A percentile compares a stretch with the other conserved stretches of the same genome.
Evolutionary conservation across 768 basidiomycete genomes (phyloP).

Genomic region (Calocybe gangraenosa): DNA sequence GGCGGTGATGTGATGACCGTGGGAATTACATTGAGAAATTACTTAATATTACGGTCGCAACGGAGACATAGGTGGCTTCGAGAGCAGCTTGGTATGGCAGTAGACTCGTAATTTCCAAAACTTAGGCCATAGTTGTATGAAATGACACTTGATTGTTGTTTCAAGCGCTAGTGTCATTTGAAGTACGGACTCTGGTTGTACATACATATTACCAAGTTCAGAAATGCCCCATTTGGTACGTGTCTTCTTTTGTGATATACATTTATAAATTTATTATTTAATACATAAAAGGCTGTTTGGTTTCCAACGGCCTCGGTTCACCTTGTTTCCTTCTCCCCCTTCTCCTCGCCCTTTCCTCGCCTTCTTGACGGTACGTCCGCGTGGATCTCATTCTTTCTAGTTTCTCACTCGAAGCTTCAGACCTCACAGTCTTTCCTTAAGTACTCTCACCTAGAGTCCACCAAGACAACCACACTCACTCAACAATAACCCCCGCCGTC

Average conservation of each 20-base stretch:
- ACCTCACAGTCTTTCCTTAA: constrained; percentile 15
- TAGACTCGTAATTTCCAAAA: too few relatives aligned
- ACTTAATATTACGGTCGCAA: not conserved
- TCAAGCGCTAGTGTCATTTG: too few relatives aligned
- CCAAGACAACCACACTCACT: constrained; percentile 9
- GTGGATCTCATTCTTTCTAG: constrained; percentile 26
- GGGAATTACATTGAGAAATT: too few relatives aligned
- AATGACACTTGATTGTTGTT: too few relatives aligned
- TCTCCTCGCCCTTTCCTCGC: constrained; percentile 20
- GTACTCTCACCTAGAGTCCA: constrained; percentile 21
- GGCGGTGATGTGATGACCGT: not conserved
- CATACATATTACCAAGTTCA: too few relatives aligned
- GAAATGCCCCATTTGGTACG: too few relatives aligned
- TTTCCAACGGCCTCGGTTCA: constrained; percentile 11
- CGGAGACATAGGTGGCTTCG: too few relatives aligned
- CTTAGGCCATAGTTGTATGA: too few relatives aligned
- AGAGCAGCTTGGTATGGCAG: too few relatives aligned
- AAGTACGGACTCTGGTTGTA: too few relatives aligned
- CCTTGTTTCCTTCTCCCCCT: constrained; percentile 16
- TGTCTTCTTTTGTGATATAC: too few relatives aligned
- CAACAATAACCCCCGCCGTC: constrained; percentile 20
- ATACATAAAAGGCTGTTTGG: not conserved
- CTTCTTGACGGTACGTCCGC: constrained; percentile 27
- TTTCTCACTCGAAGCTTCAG: constrained; percentile 27
- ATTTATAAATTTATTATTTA: not conserved